phyloP scores from a whole-genome alignment of 768 basidiomycete genomes.

The Pisolithus marmoratus region DNA sequence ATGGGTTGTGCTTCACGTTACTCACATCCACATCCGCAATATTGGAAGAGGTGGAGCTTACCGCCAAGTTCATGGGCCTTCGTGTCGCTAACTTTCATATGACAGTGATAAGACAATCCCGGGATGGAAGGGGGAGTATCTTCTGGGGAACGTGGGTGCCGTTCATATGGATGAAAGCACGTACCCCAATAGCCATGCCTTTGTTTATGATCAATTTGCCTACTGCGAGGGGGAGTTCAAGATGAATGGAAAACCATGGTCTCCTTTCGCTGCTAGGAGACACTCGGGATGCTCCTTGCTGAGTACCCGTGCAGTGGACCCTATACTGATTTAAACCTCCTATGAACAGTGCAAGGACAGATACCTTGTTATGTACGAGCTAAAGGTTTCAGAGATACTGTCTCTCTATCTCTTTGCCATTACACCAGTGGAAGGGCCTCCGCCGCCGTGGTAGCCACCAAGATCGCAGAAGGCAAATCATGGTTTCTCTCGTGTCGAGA shows the following conservation, averaged over 20 bases:
- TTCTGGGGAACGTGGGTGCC: constrained; percentile 16
- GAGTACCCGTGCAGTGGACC: too few species aligned
- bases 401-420: not conserved
- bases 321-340: not conserved
- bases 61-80: constrained; percentile 9
- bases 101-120: constrained; percentile 5
- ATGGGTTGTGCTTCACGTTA: constrained; percentile 12
- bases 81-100: constrained; percentile 15
- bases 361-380: not conserved
- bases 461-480: not conserved
- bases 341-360: not conserved
- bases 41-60: constrained; percentile 23
- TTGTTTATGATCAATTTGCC: constrained; percentile 19
- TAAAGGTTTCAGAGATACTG: not conserved
- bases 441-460: not conserved
- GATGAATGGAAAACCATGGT: constrained; percentile 11
- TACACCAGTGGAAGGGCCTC: not conserved
- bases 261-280: constrained; percentile 14
- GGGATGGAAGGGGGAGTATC: constrained; percentile 18
- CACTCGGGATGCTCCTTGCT: constrained; percentile 9
- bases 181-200: constrained; percentile 10
- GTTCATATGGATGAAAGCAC: constrained; percentile 11
- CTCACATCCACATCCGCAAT: constrained; percentile 23
- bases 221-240: constrained; percentile 6
- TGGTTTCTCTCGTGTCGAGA: not conserved